Evolutionary conservation across 2,329 filamentous ascomycete species (phyloP).

Genomic region (Aureobasidium vineae): DNA sequence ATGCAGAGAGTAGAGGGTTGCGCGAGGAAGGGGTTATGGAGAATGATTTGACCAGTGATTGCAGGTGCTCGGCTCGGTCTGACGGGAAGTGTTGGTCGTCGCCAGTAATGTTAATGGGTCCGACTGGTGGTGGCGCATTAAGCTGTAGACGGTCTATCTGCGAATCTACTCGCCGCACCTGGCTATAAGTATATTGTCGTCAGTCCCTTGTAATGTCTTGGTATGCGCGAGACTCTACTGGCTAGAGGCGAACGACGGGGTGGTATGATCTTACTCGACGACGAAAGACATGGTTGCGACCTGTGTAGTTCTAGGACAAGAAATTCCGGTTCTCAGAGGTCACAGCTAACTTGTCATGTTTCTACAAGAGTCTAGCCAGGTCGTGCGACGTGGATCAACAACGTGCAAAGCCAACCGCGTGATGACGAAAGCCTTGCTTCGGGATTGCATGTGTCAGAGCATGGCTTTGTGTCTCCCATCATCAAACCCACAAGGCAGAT

Average conservation of each 20-base stretch:
- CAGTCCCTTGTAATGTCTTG: background rate
- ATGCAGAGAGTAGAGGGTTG: constrained; percentile 25
- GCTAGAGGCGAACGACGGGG: background rate
- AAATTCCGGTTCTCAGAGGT: background rate
- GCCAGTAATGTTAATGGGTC: constrained; percentile 26
- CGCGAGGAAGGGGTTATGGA: constrained; percentile 27
- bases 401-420: constrained; percentile 1
- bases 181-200: constrained; percentile 41
- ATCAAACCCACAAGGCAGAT: background rate
- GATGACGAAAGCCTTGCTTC: constrained; percentile 11
- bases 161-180: constrained; percentile 57
- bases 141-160: constrained; percentile 59
- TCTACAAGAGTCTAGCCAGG: background rate
- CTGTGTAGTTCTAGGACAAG: background rate
- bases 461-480: background rate
- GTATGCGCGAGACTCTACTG: background rate
- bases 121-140: constrained; percentile 34
- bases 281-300: constrained; percentile 39
- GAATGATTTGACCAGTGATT: constrained; percentile 30
- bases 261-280: constrained; percentile 32
- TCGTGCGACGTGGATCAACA: constrained; percentile 21
- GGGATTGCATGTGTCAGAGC: constrained; percentile 9
- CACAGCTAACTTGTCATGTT: background rate
- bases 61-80: constrained; percentile 35
- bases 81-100: constrained; percentile 30